Conservation (phyloP, 1,284 basidiomycete genomes). For the Apiotrichum akiyoshidainum region DNA sequence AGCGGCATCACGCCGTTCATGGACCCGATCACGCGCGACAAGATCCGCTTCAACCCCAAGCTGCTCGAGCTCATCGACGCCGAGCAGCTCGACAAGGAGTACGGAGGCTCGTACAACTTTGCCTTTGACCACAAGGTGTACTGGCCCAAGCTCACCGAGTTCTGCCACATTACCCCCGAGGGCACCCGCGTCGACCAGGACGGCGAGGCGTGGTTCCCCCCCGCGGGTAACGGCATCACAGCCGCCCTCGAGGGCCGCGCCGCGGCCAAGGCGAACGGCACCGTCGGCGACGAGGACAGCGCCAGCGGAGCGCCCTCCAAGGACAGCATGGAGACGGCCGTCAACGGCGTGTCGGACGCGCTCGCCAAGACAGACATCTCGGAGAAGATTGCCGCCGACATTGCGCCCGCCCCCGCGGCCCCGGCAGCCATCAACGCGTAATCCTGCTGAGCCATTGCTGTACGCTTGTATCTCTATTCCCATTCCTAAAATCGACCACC, state of each 20-base stretch:
- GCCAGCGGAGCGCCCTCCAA: background rate
- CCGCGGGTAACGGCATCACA: conserved; percentile 46
- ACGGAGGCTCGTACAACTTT: conserved; percentile 73
- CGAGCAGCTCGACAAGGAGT: conserved; percentile 74
- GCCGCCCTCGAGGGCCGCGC: conserved; percentile 36
- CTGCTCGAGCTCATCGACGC: conserved; percentile 69
- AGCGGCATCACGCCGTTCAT: conserved; percentile 81
- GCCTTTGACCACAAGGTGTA: conserved; percentile 73
- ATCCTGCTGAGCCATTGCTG: too few species aligned
- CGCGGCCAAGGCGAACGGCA: conserved; percentile 12
- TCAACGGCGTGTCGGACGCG: background rate
- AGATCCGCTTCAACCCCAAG: conserved; percentile 87
- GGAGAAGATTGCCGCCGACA: background rate
- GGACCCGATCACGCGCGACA: conserved; percentile 84
- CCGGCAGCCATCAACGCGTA: too few species aligned
- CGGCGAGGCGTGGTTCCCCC: conserved; percentile 39
- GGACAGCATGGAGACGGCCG: background rate
- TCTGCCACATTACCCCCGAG: conserved; percentile 40
- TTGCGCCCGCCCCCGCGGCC: too few species aligned
- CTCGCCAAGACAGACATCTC: background rate
- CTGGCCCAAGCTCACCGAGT: conserved; percentile 70
- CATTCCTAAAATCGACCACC: too few species aligned
- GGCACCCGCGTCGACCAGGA: conserved; percentile 41
- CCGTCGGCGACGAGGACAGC: background rate
- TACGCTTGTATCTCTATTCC: too few species aligned